These are phyloP conservation scores for Naganishia vishniacii DNA, from an alignment of 768 basidiomycete genomes.

Conservation along the genomic window DNA sequence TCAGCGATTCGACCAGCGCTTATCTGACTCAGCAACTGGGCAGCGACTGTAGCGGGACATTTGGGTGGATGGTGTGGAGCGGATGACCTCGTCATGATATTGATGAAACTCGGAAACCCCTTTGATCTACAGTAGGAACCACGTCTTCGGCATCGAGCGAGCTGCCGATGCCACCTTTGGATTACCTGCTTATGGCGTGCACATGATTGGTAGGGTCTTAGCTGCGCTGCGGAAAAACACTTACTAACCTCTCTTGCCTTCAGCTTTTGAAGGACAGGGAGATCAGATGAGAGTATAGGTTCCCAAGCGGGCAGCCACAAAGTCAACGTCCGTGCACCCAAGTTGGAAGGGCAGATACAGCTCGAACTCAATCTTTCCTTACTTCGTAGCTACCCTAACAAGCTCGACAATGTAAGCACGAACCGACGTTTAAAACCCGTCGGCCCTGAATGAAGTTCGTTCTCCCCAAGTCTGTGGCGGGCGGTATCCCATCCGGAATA, in stretches of 20 bases:
- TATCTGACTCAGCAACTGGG: slow-evolving; percentile 50
- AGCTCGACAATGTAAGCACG: slow-evolving; percentile 63
- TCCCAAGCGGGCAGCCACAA: slow-evolving; percentile 74
- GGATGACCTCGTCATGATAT: too few species aligned
- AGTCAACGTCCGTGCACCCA: slow-evolving; percentile 69
- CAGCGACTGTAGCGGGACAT: not conserved
- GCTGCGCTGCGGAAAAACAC: not conserved
- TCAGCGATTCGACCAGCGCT: slow-evolving; percentile 52
- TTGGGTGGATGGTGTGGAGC: not conserved
- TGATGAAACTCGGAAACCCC: too few species aligned
- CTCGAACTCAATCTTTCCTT: not conserved
- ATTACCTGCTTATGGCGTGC: slow-evolving; percentile 83
- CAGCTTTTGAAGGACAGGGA: slow-evolving; percentile 45
- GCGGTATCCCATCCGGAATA: slow-evolving; percentile 80
- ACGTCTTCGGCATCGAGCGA: slow-evolving; percentile 82
- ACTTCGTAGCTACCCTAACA: slow-evolving; percentile 66
- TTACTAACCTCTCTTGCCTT: not conserved
- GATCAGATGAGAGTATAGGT: slow-evolving; percentile 67
- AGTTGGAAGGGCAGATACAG: not conserved
- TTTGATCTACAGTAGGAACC: slow-evolving; percentile 52
- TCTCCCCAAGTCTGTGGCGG: slow-evolving; percentile 54
- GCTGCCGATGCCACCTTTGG: slow-evolving; percentile 85
- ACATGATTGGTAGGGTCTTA: slow-evolving; percentile 58
- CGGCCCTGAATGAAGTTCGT: not conserved
- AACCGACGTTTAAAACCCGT: not conserved